phyloP scores from a whole-genome alignment of 306 rosid genomes.

The Ziziphus jujuba region DNA sequence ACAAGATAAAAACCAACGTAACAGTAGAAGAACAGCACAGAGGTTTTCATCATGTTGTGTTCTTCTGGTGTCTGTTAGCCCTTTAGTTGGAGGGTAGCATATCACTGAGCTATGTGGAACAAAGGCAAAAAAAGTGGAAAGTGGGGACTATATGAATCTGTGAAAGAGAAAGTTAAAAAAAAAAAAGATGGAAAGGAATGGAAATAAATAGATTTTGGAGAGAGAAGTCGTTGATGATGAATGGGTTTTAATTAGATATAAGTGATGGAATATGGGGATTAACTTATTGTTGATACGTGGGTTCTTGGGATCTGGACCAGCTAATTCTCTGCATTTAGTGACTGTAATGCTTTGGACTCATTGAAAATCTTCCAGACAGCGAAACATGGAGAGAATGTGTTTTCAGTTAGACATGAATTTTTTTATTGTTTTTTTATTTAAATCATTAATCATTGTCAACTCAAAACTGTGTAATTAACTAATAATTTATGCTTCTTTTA shows the following conservation, averaged over 20 bases:
- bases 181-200: neutral
- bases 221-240: conserved; percentile 9
- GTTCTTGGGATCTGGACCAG: conserved; percentile 70
- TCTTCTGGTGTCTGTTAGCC: conserved; percentile 28
- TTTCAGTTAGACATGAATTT: conserved; percentile 33
- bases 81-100: conserved; percentile 34
- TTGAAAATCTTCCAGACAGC: conserved; percentile 57
- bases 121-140: conserved; percentile 20
- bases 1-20: conserved; percentile 49
- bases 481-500: conserved; percentile 14
- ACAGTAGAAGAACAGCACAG: conserved; percentile 49
- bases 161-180: conserved; percentile 29
- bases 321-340: conserved; percentile 61
- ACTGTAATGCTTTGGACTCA: conserved; percentile 67
- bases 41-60: conserved; percentile 41
- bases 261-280: conserved; percentile 19
- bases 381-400: conserved; percentile 86
- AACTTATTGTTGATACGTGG: conserved; percentile 52
- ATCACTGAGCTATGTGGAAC: conserved; percentile 36
- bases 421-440: conserved; percentile 20
- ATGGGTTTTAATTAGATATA: neutral
- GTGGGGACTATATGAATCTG: conserved; percentile 21
- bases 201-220: conserved; percentile 21
- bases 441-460: conserved; percentile 58
- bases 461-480: conserved; percentile 23